Evolutionary conservation across 176 grass and related monocot genomes (phyloP).

Genomic region (Olyra latifolia): DNA sequence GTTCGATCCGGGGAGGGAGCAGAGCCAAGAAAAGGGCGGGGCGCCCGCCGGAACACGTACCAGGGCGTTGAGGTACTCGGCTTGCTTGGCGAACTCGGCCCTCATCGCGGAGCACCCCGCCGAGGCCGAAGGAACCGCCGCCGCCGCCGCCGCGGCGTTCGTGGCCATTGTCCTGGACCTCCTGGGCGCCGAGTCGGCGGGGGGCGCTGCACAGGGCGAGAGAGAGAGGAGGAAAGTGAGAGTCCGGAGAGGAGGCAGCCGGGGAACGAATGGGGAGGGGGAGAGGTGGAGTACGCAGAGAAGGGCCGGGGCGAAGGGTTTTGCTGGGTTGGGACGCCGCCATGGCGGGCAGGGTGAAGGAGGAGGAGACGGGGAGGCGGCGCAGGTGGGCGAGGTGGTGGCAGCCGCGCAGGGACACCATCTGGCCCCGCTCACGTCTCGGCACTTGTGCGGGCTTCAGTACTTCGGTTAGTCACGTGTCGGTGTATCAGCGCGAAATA

Average conservation of each 20-base stretch:
- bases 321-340: slow-evolving; percentile 44
- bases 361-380: neutral
- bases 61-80: slow-evolving; percentile 51
- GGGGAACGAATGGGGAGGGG: neutral
- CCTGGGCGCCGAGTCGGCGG: slow-evolving; percentile 36
- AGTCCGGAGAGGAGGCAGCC: neutral
- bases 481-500: too few relatives aligned
- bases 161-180: slow-evolving; percentile 43
- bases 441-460: too few relatives aligned
- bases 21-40: neutral
- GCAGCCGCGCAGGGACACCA: slow-evolving; percentile 30
- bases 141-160: slow-evolving; percentile 12
- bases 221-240: neutral
- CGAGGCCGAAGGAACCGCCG: neutral
- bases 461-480: too few relatives aligned
- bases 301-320: neutral
- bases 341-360: slow-evolving; percentile 22
- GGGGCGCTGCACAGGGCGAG: slow-evolving; percentile 8
- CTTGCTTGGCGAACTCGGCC: slow-evolving; percentile 43
- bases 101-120: slow-evolving; percentile 43
- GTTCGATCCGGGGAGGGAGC: neutral
- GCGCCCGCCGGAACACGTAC: neutral
- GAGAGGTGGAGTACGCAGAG: neutral
- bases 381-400: slow-evolving; percentile 29
- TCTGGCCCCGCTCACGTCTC: neutral